Evolutionary conservation across 2,329 filamentous ascomycete species (phyloP), one percentile per base, ranked within the genome.

Genomic region (Fusarium devonianum): DNA sequence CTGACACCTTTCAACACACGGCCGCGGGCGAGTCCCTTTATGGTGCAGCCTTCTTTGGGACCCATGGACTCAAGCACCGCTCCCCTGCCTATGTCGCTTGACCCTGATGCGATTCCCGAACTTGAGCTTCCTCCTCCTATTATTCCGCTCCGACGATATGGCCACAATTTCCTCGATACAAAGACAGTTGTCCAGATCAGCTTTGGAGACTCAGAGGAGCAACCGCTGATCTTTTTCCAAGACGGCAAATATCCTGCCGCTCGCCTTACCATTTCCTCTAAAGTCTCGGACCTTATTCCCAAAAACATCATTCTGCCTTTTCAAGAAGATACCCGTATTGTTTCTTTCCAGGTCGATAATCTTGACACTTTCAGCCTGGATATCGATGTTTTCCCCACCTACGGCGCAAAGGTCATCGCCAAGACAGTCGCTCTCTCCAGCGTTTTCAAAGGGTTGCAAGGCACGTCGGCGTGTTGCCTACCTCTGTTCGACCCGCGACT

Each of bases 91-190:
- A 87, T 90, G 78, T 81, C 84, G 9, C 78, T 89, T 53, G 92
- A 96, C 64, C 83, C 83, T 1, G 93, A 97, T 72, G 90, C 89
- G 2, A 99, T 99, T 46, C 94, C 94, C 2, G 85, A 92, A 57
- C 85, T 99, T 22, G 92, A 93, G 61, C 80, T 99, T 10, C 94
- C 94, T 16, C 94, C 94, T 14, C 94, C 94, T 0, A 97, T 99
- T 58, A 97, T 99, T 60, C 94, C 94, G 0, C 79, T 97, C 36
- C 85, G 94, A 61, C 84, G 94, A 64, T 99, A 99, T 65, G 94
- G 94, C 12, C 94, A 99, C 75, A 99, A 97, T 72, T 99, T 99
- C 78, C 80, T 99, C 25, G 94, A 99, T 67, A 96, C 91, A 21
- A 99, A 97, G 75, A 96, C 92, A 0, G 95, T 97, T 57, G 86